Evolutionary conservation across 441 rosid genomes (phyloP).

Genomic region (Melianthus villosus): DNA sequence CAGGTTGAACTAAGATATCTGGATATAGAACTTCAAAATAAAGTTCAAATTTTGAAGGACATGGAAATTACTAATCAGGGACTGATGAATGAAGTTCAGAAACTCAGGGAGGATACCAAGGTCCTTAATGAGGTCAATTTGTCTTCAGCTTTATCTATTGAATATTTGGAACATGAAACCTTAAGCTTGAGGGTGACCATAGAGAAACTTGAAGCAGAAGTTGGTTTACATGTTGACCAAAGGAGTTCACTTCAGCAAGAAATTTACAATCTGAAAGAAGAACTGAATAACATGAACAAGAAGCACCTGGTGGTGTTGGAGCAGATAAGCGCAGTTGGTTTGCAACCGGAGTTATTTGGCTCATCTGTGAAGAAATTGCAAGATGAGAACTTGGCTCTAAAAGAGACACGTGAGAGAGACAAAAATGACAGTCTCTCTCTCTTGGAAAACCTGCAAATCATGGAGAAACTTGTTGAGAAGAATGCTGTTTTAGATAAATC

Average conservation of each 20-base stretch:
- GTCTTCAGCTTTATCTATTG: conserved; percentile 30
- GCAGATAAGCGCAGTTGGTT: conserved; percentile 37
- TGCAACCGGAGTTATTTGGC: conserved; percentile 28
- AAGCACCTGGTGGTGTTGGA: conserved; percentile 28
- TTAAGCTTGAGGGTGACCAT: conserved; percentile 35
- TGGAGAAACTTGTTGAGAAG: conserved; percentile 29
- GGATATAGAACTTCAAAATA: conserved; percentile 32
- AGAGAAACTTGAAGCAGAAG: conserved; percentile 42
- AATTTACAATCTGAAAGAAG: conserved; percentile 28
- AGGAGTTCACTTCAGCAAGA: conserved; percentile 36
- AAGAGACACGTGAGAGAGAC: conserved; percentile 21
- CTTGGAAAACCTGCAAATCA: conserved; percentile 25
- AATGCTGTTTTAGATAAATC: conserved; percentile 38
- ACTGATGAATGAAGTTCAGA: conserved; percentile 29
- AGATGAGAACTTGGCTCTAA: conserved; percentile 35
- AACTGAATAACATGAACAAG: conserved; percentile 24
- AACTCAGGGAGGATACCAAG: conserved; percentile 32
- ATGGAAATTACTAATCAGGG: conserved; percentile 36
- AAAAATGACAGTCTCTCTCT: conserved; percentile 26
- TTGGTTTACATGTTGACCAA: conserved; percentile 25
- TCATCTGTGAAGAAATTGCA: conserved; percentile 40
- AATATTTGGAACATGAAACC: conserved; percentile 31
- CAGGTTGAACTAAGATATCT: conserved; percentile 46
- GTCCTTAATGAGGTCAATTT: conserved; percentile 30
- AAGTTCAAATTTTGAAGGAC: conserved; percentile 48